These are phyloP conservation scores for Pythium plurisporium DNA, from an alignment of 352 stramenopile species.

Conservation along the genomic window DNA sequence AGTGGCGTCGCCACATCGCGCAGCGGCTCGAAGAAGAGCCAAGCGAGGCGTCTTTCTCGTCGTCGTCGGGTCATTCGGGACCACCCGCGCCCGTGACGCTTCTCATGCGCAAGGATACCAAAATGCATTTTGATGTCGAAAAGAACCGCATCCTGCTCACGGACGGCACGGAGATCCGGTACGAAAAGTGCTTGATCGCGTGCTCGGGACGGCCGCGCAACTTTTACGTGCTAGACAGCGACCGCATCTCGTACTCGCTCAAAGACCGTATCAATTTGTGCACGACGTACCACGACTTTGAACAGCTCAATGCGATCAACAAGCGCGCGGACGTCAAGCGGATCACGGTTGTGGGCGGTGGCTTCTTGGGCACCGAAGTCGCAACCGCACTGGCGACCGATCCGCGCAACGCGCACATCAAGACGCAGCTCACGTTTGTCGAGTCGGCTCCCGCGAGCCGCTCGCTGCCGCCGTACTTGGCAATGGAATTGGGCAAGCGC, in stretches of 20 bases:
- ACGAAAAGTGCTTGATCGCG: conserved; percentile 86
- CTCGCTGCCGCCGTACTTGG: conserved; percentile 86
- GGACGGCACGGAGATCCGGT: conserved; percentile 76
- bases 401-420: conserved; percentile 38
- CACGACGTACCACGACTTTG: conserved; percentile 77
- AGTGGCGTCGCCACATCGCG: conserved; percentile 86
- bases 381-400: conserved; percentile 68
- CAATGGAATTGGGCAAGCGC: conserved; percentile 51
- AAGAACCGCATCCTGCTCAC: conserved; percentile 78
- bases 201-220: conserved; percentile 75
- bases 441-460: conserved; percentile 43
- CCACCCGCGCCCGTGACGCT: conserved; percentile 53
- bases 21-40: conserved; percentile 73
- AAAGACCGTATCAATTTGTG: conserved; percentile 86
- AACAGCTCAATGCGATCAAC: conserved; percentile 62
- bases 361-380: conserved; percentile 89
- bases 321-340: conserved; percentile 42
- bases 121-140: conserved; percentile 80
- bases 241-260: conserved; percentile 76
- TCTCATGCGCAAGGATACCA: conserved; percentile 63
- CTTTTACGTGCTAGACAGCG: conserved; percentile 87
- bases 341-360: conserved; percentile 84
- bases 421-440: conserved; percentile 54
- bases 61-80: not conserved
- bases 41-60: conserved; percentile 8